Conservation (phyloP, 768 basidiomycete species). For the Infundibulicybe gibba region DNA sequence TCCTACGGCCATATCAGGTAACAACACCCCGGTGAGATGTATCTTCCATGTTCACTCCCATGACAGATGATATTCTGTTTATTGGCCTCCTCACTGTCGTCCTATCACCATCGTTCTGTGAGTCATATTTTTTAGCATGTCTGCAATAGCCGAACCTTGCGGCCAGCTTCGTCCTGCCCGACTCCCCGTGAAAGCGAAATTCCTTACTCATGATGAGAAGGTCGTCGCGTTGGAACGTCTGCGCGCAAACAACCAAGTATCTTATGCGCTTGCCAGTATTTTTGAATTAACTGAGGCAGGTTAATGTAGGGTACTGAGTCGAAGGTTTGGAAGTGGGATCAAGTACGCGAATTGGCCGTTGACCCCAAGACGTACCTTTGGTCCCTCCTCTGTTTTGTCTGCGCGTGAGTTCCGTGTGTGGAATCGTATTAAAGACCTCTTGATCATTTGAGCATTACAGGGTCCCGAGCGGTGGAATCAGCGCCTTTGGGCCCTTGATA, state of each 20-base stretch:
- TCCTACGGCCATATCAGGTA: constrained; percentile 33
- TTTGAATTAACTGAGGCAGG: background rate
- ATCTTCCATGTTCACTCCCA: background rate
- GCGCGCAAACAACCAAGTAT: constrained; percentile 35
- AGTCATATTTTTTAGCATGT: constrained; percentile 2
- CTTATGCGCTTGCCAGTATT: no score
- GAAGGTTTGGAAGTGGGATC: constrained; percentile 43
- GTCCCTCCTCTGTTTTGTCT: constrained; percentile 36
- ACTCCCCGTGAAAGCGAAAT: constrained; percentile 39
- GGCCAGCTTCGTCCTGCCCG: constrained; percentile 35
- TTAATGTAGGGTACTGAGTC: constrained; percentile 34
- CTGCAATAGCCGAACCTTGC: background rate
- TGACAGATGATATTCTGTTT: constrained; percentile 39
- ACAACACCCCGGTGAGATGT: constrained; percentile 13
- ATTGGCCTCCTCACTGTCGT: constrained; percentile 37
- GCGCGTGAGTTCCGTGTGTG: constrained; percentile 25
- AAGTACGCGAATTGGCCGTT: constrained; percentile 30
- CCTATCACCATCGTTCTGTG: constrained; percentile 32
- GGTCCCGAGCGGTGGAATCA: constrained; percentile 36
- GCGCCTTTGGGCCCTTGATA: constrained; percentile 40
- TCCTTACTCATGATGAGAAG: constrained; percentile 37
- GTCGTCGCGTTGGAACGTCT: constrained; percentile 37
- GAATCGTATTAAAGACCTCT: background rate
- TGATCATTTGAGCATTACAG: constrained; percentile 12
- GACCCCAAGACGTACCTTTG: constrained; percentile 41